These are phyloP conservation scores for Cryptosporidium meleagridis DNA, from an alignment of 169 alveolate genomes.

Conservation along the genomic window DNA sequence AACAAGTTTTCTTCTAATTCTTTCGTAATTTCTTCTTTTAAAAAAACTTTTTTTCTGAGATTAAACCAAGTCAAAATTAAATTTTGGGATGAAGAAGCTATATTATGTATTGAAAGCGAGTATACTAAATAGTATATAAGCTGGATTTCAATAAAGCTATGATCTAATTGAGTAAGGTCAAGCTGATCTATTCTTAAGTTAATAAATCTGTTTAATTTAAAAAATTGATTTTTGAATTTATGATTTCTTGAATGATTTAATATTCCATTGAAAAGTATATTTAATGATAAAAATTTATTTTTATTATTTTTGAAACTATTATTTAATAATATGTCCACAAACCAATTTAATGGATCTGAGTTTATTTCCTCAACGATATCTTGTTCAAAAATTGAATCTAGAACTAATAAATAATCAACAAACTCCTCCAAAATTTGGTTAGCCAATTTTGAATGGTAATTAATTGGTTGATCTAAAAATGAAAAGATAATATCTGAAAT, in stretches of 20 bases:
- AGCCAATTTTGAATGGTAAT: conserved; percentile 6
- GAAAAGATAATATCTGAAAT: conserved; percentile 9
- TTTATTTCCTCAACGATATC: conserved; percentile 1
- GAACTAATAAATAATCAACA: conserved; percentile 5
- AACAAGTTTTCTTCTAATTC: not conserved
- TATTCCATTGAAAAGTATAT: conserved; percentile 27
- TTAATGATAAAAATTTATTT: conserved; percentile 1
- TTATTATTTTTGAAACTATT: conserved; percentile 18
- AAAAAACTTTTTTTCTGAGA: not conserved
- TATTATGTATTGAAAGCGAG: conserved; percentile 21
- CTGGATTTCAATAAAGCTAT: not conserved
- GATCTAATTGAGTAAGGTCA: not conserved
- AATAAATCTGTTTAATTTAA: not conserved
- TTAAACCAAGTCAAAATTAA: conserved; percentile 52
- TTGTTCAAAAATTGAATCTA: not conserved
- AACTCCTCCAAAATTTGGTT: conserved; percentile 42
- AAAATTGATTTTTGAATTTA: not conserved
- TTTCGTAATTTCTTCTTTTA: not conserved
- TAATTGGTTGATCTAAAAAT: conserved; percentile 21
- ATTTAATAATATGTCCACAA: conserved; percentile 2
- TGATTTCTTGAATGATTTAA: not conserved
- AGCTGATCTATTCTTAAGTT: not conserved
- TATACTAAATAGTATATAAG: conserved; percentile 1
- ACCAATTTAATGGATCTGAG: conserved; percentile 36
- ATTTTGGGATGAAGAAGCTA: conserved; percentile 29